Conservation (phyloP, 805 yeast species). For the Candida succiphila region DNA sequence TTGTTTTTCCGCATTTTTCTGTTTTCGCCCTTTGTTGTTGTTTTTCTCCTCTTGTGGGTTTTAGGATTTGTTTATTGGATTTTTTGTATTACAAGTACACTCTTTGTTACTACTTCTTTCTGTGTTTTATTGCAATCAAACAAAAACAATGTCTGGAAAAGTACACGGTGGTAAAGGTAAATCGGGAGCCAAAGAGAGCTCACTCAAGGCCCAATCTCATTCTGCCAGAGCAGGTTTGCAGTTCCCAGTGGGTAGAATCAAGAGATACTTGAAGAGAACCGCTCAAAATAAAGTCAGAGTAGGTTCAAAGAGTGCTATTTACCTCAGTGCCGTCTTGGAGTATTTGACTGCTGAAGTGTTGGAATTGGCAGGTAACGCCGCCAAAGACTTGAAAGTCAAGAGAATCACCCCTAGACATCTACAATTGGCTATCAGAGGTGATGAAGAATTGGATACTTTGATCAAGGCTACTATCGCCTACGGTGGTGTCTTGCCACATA, state of each 20-base stretch:
- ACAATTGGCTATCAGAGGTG: slow-evolving; percentile 96
- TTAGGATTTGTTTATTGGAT: neutral
- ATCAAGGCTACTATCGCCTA: slow-evolving; percentile 93
- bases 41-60: neutral
- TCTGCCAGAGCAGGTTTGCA: slow-evolving; percentile 92
- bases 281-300: slow-evolving; percentile 75
- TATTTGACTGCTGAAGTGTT: slow-evolving; percentile 94
- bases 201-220: slow-evolving; percentile 61
- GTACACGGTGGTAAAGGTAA: slow-evolving; percentile 88
- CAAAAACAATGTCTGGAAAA: slow-evolving; percentile 76
- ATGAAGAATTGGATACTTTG: slow-evolving; percentile 91
- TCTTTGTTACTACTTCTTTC: neutral
- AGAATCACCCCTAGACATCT: slow-evolving; percentile 97
- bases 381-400: slow-evolving; percentile 88
- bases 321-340: slow-evolving; percentile 91
- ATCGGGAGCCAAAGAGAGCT: slow-evolving; percentile 65
- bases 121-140: neutral
- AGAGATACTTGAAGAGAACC: slow-evolving; percentile 86
- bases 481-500: slow-evolving; percentile 97
- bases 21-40: neutral
- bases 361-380: slow-evolving; percentile 98
- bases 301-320: slow-evolving; percentile 74
- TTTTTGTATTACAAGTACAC: too few species aligned
- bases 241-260: slow-evolving; percentile 98
- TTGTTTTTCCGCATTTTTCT: neutral